phyloP scores from a whole-genome alignment of 257 asterid species.

The Solanum megistacrolobum region DNA sequence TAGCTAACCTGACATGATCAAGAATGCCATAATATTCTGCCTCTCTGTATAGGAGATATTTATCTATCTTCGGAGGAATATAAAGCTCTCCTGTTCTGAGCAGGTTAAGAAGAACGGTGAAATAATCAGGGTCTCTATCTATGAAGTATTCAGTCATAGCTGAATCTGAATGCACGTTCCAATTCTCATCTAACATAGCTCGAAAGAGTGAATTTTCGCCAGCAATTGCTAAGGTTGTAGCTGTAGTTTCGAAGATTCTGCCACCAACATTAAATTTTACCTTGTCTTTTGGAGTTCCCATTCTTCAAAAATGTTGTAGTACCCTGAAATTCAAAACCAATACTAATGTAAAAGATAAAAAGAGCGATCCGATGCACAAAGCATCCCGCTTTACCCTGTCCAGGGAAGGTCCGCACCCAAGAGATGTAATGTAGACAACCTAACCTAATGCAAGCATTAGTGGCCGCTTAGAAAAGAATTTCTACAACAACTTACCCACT shows the following conservation, averaged over 20 bases:
- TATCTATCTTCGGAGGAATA: conserved; percentile 51
- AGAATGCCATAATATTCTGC: conserved; percentile 63
- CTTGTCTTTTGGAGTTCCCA: conserved; percentile 68
- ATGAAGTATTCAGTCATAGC: conserved; percentile 54
- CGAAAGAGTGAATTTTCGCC: conserved; percentile 77
- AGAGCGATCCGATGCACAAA: neutral
- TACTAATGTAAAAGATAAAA: neutral
- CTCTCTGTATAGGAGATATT: conserved; percentile 48
- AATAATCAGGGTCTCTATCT: conserved; percentile 76
- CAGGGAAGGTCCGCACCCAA: neutral
- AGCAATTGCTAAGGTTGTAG: conserved; percentile 68
- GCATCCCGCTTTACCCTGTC: neutral
- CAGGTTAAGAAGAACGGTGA: conserved; percentile 64
- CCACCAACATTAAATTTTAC: conserved; percentile 77
- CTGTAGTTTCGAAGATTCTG: conserved; percentile 57
- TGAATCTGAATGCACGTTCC: conserved; percentile 44
- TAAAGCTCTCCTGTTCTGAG: conserved; percentile 76
- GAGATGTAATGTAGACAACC: neutral
- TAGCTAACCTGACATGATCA: conserved; percentile 66
- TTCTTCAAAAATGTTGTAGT: conserved; percentile 1
- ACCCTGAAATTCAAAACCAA: neutral
- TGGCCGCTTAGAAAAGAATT: neutral
- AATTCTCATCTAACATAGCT: conserved; percentile 68
- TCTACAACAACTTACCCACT: neutral
- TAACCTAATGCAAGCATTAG: neutral